Percentiles rank a stretch among this genome's conserved stretches.
Evolutionary conservation across 148 eudicot genomes (phyloP).

Genomic region (Camellia lanceoleosa): DNA sequence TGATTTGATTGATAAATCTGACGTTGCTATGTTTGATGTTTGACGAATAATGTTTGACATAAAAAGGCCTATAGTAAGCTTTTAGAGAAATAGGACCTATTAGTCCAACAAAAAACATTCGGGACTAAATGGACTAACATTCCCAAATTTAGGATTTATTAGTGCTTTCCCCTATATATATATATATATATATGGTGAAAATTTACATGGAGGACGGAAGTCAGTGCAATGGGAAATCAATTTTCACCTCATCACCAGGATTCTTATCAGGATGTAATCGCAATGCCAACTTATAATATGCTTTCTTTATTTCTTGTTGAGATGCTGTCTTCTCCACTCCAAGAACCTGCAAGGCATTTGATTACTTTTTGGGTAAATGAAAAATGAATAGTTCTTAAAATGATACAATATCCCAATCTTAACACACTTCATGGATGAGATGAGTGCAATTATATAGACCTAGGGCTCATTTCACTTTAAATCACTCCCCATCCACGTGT

Average conservation of each 20-base stretch:
- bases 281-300: slow-evolving; percentile 87
- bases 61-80: too few relatives aligned
- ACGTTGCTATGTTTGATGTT: too few relatives aligned
- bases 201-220: not conserved
- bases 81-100: too few relatives aligned
- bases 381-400: not conserved
- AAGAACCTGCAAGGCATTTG: slow-evolving; percentile 51
- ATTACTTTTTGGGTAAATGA: not conserved
- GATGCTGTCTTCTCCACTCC: slow-evolving; percentile 79
- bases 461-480: not conserved
- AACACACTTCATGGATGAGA: not conserved
- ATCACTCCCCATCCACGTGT: not conserved
- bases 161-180: too few relatives aligned
- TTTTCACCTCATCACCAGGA: slow-evolving; percentile 74
- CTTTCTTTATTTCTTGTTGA: slow-evolving; percentile 85
- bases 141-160: too few relatives aligned
- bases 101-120: too few relatives aligned
- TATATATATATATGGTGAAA: not conserved
- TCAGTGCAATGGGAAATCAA: not conserved
- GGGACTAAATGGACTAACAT: too few relatives aligned
- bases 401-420: not conserved
- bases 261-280: slow-evolving; percentile 97
- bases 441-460: not conserved
- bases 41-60: too few relatives aligned
- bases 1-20: too few relatives aligned